Evolutionary conservation across 768 basidiomycete species (phyloP).

Genomic region (Termitomyces sp.): DNA sequence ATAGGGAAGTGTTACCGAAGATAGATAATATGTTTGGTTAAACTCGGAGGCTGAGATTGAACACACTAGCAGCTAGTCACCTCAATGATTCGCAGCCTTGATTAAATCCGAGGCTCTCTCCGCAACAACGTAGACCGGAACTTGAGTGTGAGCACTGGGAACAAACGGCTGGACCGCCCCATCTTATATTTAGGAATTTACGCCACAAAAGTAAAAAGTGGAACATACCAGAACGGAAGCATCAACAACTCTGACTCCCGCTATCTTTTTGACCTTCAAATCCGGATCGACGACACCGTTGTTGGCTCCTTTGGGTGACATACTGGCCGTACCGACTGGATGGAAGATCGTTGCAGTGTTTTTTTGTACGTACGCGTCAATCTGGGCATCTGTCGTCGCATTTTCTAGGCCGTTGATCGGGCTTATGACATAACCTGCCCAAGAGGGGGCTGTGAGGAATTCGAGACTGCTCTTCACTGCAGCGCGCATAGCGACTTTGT

Average conservation of each 20-base stretch:
- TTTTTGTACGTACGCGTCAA: no score
- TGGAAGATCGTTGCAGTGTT: no score
- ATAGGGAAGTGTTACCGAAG: neutral
- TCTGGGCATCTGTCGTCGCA: no score
- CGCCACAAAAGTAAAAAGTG: neutral
- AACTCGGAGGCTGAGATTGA: neutral
- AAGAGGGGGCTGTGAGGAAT: no score
- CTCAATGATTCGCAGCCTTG: neutral
- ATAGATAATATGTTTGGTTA: neutral
- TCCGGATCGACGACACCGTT: slow-evolving; percentile 30
- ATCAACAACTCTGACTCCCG: slow-evolving; percentile 30
- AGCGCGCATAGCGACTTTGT: no score
- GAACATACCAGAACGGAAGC: slow-evolving; percentile 22
- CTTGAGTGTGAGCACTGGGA: slow-evolving; percentile 1
- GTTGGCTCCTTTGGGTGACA: slow-evolving; percentile 21
- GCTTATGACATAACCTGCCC: no score
- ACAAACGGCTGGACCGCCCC: neutral
- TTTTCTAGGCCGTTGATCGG: no score
- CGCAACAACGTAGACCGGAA: neutral
- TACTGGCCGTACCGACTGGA: slow-evolving; percentile 21
- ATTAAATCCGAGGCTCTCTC: slow-evolving; percentile 1
- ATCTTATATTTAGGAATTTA: neutral
- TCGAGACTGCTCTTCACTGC: no score
- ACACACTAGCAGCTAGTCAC: no score
- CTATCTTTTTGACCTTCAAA: slow-evolving; percentile 26